A percentile compares a stretch with the other conserved stretches of the same genome.
Evolutionary conservation across 2,329 filamentous ascomycete species (phyloP).

Genomic region (Phyllosticta citrichinensis): DNA sequence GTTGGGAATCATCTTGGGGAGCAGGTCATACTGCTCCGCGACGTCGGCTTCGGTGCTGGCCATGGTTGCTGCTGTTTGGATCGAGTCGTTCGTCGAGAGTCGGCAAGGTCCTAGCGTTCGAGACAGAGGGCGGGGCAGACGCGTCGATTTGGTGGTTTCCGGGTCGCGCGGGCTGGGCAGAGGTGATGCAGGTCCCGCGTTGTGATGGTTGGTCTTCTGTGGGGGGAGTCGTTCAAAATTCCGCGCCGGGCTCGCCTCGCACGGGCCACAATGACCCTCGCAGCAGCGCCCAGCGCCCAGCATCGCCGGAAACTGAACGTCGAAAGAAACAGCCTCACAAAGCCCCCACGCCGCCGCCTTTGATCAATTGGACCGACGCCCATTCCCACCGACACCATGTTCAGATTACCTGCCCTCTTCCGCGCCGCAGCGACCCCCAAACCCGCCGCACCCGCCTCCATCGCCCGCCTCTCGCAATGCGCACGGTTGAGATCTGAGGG

Average conservation of each 20-base stretch:
- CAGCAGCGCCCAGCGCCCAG: not conserved
- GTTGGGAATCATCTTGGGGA: slow-evolving; percentile 80
- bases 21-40: slow-evolving; percentile 65
- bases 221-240: slow-evolving; percentile 8
- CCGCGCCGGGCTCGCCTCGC: slow-evolving; percentile 11
- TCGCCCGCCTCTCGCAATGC: slow-evolving; percentile 30
- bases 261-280: slow-evolving; percentile 1
- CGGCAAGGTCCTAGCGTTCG: not conserved
- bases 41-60: slow-evolving; percentile 37
- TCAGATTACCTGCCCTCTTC: slow-evolving; percentile 24
- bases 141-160: slow-evolving; percentile 2
- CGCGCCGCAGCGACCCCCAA: slow-evolving; percentile 30
- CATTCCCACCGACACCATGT: not conserved
- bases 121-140: not conserved
- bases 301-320: not conserved
- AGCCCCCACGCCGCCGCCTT: not conserved
- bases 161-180: slow-evolving; percentile 10
- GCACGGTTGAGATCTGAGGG: slow-evolving; percentile 1
- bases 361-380: not conserved
- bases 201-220: slow-evolving; percentile 8
- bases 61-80: slow-evolving; percentile 21
- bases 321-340: not conserved
- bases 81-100: not conserved
- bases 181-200: slow-evolving; percentile 9
- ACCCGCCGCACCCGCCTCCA: slow-evolving; percentile 25